Evolutionary conservation across 2,329 filamentous ascomycete genomes (phyloP).

Genomic region (Botrytis aclada): DNA sequence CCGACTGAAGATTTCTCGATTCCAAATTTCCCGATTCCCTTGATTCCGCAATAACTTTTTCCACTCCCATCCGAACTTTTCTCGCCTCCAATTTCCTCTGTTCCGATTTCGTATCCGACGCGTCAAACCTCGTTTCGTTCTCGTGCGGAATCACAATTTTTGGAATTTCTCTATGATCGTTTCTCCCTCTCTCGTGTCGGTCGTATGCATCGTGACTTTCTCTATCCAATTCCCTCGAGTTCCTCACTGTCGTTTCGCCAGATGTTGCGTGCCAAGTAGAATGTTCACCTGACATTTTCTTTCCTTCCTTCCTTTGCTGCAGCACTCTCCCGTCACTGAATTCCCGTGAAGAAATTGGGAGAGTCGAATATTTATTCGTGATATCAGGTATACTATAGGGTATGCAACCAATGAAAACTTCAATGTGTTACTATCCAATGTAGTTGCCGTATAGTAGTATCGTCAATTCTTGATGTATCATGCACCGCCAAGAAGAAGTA

Average conservation of each 20-base stretch:
- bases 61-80: neutral
- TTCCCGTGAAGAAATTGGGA: neutral
- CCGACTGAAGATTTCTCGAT: neutral
- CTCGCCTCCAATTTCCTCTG: neutral
- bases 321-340: neutral
- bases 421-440: neutral
- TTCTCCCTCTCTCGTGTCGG: neutral
- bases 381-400: neutral
- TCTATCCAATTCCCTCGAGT: neutral
- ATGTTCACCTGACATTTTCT: neutral
- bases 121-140: neutral
- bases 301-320: neutral
- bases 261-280: neutral
- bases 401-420: neutral
- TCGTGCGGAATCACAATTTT: neutral
- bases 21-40: neutral
- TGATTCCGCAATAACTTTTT: neutral
- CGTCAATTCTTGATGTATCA: too few relatives aligned
- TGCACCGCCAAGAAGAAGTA: neutral
- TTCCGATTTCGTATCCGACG: neutral
- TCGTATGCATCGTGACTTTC: neutral
- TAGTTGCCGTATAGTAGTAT: neutral
- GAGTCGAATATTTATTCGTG: neutral
- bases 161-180: neutral
- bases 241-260: neutral